These are phyloP conservation scores for Pseudognaphalium luteoalbum DNA, from an alignment of 129 eudicot genomes.

Conservation along the genomic window DNA sequence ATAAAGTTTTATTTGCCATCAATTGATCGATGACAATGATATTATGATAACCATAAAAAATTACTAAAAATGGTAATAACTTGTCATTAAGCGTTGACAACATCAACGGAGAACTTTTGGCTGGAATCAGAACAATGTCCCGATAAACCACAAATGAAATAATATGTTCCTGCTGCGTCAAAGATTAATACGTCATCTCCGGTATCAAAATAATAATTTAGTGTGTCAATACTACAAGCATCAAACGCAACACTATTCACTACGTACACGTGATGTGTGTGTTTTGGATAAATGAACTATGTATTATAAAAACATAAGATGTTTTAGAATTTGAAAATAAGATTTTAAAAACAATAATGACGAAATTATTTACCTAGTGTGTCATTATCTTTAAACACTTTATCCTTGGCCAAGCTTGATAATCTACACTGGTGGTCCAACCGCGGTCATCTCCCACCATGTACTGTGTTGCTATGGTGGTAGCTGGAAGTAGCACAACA, in stretches of 20 bases:
- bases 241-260: constrained; percentile 25
- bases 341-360: neutral
- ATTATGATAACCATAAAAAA: neutral
- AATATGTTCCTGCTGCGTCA: neutral
- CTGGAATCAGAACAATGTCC: constrained; percentile 30
- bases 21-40: neutral
- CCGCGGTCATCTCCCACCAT: constrained; percentile 34
- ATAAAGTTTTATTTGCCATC: neutral
- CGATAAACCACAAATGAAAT: no score
- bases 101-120: constrained; percentile 35
- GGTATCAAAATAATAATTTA: neutral
- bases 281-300: constrained; percentile 39
- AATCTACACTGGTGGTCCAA: constrained; percentile 31
- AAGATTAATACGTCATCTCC: neutral
- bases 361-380: constrained; percentile 19
- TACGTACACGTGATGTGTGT: constrained; percentile 32
- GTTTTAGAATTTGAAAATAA: neutral
- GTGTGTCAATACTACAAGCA: constrained; percentile 29
- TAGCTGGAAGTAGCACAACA: constrained; percentile 16
- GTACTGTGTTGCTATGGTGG: constrained; percentile 24
- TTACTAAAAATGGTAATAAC: neutral
- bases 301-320: neutral
- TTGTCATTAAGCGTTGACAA: constrained; percentile 4
- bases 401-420: constrained; percentile 28
- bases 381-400: constrained; percentile 31